Evolutionary conservation across 2,329 filamentous ascomycete species (phyloP).

Genomic region (Cyphellophora europaea): DNA sequence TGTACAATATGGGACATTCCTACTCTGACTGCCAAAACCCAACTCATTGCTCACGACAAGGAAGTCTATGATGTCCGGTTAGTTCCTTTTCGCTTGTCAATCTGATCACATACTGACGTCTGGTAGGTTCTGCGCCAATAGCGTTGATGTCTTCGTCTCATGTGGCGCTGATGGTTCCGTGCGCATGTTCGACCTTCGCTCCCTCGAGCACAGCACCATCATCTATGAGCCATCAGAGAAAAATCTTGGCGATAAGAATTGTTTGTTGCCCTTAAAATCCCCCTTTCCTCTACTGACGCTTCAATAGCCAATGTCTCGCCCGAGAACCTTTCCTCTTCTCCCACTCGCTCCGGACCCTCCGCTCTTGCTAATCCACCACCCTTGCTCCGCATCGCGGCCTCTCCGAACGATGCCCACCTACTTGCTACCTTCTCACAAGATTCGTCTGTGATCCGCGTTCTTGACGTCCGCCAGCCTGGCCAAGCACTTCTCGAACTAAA

Average conservation of each 20-base stretch:
- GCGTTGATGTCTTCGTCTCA: conserved; percentile 96
- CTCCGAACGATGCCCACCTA: conserved; percentile 84
- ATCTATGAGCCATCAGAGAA: conserved; percentile 97
- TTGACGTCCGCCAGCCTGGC: conserved; percentile 91
- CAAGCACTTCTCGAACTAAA: conserved; percentile 89
- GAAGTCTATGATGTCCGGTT: conserved; percentile 82
- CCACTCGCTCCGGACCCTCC: conserved; percentile 7
- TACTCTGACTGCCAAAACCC: conserved; percentile 92
- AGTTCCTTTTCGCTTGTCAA: background rate
- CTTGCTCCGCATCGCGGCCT: conserved; percentile 60
- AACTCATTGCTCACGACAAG: conserved; percentile 96
- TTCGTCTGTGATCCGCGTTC: conserved; percentile 82
- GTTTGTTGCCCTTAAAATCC: conserved; percentile 60
- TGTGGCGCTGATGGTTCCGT: conserved; percentile 97
- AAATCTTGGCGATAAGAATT: conserved; percentile 45
- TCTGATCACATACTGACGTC: background rate
- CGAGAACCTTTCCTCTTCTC: conserved; percentile 12
- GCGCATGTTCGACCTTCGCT: conserved; percentile 95
- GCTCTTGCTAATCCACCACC: conserved; percentile 43
- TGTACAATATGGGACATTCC: conserved; percentile 99
- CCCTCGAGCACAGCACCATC: conserved; percentile 94
- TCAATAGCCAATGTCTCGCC: conserved; percentile 3
- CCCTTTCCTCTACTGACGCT: conserved; percentile 7
- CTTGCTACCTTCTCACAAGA: conserved; percentile 96
- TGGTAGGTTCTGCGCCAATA: conserved; percentile 86